These are phyloP conservation scores for Syncephalastrum contaminatum DNA, from an alignment of 371 early-diverging fungal genomes.

Conservation along the genomic window DNA sequence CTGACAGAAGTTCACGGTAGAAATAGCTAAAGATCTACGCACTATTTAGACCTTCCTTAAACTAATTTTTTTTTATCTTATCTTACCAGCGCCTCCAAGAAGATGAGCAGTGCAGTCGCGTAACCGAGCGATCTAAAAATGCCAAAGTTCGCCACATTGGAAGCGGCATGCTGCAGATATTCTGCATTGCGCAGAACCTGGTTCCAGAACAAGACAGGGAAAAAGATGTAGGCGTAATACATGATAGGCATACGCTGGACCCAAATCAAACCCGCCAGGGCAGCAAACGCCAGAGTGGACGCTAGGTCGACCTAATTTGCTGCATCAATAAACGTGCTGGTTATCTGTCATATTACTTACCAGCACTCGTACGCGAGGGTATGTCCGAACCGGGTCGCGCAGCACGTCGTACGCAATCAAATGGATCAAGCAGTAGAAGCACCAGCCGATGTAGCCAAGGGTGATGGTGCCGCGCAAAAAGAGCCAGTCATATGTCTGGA, in stretches of 20 bases:
- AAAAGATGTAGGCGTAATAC: constrained; percentile 84
- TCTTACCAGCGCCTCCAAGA: constrained; percentile 70
- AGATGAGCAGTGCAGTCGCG: constrained; percentile 35
- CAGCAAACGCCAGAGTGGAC: constrained; percentile 35
- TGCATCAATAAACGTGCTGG: neutral
- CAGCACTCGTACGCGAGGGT: neutral
- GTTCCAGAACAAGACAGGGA: constrained; percentile 88
- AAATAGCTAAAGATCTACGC: constrained; percentile 77
- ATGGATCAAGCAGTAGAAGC: constrained; percentile 76
- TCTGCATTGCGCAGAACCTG: constrained; percentile 48
- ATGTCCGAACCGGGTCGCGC: neutral
- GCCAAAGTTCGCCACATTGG: constrained; percentile 18
- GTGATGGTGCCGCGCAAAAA: constrained; percentile 84
- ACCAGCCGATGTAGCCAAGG: constrained; percentile 93
- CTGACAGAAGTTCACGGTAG: constrained; percentile 60
- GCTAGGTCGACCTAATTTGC: constrained; percentile 40
- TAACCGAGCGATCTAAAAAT: constrained; percentile 12
- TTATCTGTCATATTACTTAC: neutral
- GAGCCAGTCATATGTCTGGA: constrained; percentile 95
- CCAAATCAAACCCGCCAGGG: constrained; percentile 52
- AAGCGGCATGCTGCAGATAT: constrained; percentile 23
- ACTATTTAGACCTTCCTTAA: no score
- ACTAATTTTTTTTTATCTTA: neutral
- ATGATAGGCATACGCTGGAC: constrained; percentile 75
- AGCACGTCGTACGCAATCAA: constrained; percentile 56